phyloP scores from a whole-genome alignment of 306 rosid species.

The Casuarina equisetifolia region DNA sequence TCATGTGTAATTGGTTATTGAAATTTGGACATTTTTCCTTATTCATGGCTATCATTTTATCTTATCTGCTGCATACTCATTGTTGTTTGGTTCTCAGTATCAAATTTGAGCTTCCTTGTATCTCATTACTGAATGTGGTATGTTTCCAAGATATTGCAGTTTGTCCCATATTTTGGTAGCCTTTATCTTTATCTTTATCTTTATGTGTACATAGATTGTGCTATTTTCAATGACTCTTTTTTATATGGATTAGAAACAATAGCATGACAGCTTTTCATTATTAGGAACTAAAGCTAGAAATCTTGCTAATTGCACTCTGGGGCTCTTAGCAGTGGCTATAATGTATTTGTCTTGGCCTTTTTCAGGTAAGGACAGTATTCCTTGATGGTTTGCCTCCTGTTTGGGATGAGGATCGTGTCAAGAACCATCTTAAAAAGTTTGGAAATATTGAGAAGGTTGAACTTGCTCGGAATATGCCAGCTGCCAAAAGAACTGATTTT shows the following conservation, averaged over 20 bases:
- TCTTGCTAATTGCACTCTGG: not conserved
- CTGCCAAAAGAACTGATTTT: constrained; percentile 14
- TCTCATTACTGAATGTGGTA: not conserved
- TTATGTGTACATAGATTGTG: not conserved
- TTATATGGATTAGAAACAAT: not conserved
- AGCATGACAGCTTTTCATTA: not conserved
- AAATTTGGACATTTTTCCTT: not conserved
- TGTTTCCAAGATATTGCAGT: not conserved
- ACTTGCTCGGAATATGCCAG: constrained; percentile 15
- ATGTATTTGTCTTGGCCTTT: not conserved
- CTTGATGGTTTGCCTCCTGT: constrained; percentile 17
- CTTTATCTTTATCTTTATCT: not conserved
- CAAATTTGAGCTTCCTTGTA: not conserved
- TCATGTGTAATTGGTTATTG: too few species aligned
- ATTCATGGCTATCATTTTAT: not conserved
- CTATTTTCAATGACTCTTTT: not conserved
- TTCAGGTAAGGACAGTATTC: constrained; percentile 9
- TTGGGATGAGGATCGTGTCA: constrained; percentile 15
- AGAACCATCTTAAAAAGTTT: constrained; percentile 2
- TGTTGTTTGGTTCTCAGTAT: not conserved
- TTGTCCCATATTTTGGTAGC: not conserved
- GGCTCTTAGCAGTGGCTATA: not conserved
- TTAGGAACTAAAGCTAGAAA: not conserved
- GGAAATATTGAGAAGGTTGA: constrained; percentile 13
- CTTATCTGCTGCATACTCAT: not conserved